phyloP scores from a whole-genome alignment of 2,329 filamentous ascomycete genomes.

The Cercospora zeae-maydis region DNA sequence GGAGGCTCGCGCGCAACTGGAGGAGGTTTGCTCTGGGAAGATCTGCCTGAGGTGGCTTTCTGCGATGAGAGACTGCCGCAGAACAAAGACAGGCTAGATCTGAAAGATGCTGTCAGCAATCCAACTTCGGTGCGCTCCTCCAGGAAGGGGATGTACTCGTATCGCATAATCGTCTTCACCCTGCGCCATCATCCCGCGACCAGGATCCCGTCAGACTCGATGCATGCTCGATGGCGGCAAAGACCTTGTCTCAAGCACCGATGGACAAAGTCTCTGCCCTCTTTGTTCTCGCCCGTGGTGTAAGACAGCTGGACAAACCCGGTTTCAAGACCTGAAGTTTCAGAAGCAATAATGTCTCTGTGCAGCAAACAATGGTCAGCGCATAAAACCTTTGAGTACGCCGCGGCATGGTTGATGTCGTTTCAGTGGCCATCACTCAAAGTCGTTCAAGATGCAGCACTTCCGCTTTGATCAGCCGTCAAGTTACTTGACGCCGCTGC shows the following conservation, averaged over 20 bases:
- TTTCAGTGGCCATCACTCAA: background rate
- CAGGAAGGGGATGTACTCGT: background rate
- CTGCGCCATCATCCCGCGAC: background rate
- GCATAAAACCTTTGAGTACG: background rate
- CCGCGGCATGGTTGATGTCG: background rate
- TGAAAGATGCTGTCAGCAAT: background rate
- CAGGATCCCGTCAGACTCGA: background rate
- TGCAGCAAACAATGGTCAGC: background rate
- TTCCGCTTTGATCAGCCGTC: background rate
- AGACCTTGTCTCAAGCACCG: background rate
- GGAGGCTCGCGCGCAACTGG: constrained; percentile 70
- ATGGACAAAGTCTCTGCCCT: background rate
- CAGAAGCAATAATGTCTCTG: background rate
- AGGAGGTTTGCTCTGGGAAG: constrained; percentile 67
- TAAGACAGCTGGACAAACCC: background rate
- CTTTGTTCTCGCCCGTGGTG: background rate
- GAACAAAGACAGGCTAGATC: background rate
- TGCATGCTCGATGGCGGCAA: background rate
- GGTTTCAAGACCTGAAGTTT: background rate
- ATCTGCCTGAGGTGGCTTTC: background rate
- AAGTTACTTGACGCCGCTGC: background rate
- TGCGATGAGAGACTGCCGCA: background rate
- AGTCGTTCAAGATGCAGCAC: constrained; percentile 1
- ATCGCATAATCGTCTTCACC: background rate
- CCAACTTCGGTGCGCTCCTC: background rate